Evolutionary conservation across 2,329 filamentous ascomycete species (phyloP).

Genomic region (Sphaerulina vaccinii): DNA sequence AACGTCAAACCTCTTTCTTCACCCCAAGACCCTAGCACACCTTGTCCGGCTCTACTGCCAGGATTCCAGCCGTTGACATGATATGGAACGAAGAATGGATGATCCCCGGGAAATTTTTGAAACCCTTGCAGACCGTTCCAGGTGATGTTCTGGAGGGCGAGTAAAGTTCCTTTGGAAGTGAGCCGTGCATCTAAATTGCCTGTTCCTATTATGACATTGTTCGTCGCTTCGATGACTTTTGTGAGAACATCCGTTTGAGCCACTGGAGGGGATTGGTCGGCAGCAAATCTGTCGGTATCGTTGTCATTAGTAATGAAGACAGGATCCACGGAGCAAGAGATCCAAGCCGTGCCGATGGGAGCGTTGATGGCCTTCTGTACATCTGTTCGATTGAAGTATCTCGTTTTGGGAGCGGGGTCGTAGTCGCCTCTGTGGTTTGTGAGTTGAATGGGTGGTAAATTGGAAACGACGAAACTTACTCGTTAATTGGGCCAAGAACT

Average conservation of each 20-base stretch:
- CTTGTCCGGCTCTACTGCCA: background rate
- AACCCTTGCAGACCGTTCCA: constrained; percentile 34
- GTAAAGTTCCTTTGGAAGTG: constrained; percentile 30
- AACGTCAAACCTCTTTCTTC: background rate
- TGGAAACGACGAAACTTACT: too few relatives aligned
- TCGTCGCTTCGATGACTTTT: constrained; percentile 30
- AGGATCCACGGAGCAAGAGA: too few relatives aligned
- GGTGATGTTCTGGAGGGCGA: constrained; percentile 34
- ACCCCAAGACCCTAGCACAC: background rate
- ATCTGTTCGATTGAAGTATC: constrained; percentile 37
- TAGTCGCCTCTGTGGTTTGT: too few relatives aligned
- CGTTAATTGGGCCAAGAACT: too few relatives aligned
- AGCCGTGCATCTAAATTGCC: constrained; percentile 31
- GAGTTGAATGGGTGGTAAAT: too few relatives aligned
- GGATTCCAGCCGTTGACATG: constrained; percentile 6
- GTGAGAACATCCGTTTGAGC: background rate
- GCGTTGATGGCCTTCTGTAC: constrained; percentile 39
- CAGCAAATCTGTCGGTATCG: too few relatives aligned
- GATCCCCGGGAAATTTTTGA: constrained; percentile 22
- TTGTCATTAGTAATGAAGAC: too few relatives aligned
- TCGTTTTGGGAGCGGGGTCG: background rate
- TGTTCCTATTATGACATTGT: constrained; percentile 33
- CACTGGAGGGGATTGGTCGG: background rate
- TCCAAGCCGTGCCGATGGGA: constrained; percentile 15
- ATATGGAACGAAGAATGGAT: constrained; percentile 30